These are phyloP conservation scores for Clathrospora elynae DNA, from an alignment of 2,329 filamentous ascomycete genomes.

Conservation along the genomic window DNA sequence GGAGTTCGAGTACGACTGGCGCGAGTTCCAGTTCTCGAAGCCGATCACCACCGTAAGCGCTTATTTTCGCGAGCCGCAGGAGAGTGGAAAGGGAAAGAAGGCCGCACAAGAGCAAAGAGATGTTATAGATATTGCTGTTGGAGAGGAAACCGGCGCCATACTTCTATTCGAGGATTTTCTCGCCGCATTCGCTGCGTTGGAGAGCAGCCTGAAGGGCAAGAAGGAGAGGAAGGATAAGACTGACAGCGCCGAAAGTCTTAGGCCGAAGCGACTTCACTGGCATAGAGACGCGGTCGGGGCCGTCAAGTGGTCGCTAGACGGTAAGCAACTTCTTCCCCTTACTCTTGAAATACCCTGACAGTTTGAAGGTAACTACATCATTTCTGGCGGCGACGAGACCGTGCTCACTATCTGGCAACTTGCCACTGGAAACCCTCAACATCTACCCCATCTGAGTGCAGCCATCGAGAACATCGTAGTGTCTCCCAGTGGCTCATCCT, in stretches of 20 bases:
- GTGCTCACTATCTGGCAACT: conserved; percentile 92
- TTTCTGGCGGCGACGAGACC: conserved; percentile 90
- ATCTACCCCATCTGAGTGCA: conserved; percentile 86
- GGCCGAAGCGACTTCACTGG: conserved; percentile 81
- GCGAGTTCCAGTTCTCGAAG: conserved; percentile 62
- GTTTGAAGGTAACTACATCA: conserved; percentile 78
- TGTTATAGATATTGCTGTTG: conserved; percentile 75
- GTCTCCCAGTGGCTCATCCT: conserved; percentile 78
- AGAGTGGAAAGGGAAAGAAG: conserved; percentile 37
- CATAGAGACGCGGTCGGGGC: conserved; percentile 82
- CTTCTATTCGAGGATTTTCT: conserved; percentile 81
- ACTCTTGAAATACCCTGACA: conserved; percentile 11
- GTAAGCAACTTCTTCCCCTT: conserved; percentile 55
- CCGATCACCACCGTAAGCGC: conserved; percentile 56
- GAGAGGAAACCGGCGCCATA: conserved; percentile 76
- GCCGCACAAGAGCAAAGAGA: conserved; percentile 41
- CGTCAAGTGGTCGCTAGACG: conserved; percentile 90
- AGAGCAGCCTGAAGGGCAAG: conserved; percentile 46
- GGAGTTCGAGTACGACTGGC: conserved; percentile 57
- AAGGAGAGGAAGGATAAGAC: conserved; percentile 25
- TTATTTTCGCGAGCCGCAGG: conserved; percentile 61
- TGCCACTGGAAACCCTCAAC: conserved; percentile 80
- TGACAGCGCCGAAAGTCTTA: conserved; percentile 47
- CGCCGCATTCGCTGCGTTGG: conserved; percentile 56
- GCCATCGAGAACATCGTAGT: conserved; percentile 84